Percentiles rank a stretch among this genome's conserved stretches.
These are phyloP conservation scores for Phascolomyces articulosus DNA, from an alignment of 371 early-diverging fungal species.

Conservation along the genomic window DNA sequence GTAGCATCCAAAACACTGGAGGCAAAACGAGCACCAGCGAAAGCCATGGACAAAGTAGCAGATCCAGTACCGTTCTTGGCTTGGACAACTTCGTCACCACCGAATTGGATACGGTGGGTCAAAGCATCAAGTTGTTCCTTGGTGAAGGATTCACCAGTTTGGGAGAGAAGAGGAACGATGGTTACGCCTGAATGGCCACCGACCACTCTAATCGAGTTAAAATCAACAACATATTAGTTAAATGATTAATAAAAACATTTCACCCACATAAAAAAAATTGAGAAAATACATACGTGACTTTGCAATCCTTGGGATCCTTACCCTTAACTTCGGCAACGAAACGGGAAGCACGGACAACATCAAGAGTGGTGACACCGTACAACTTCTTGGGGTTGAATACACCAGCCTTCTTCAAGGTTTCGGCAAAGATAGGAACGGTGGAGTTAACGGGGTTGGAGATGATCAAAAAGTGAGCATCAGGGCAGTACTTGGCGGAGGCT, in stretches of 20 bases:
- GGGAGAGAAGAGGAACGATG: constrained; percentile 96
- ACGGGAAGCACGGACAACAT: constrained; percentile 97
- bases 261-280: no score
- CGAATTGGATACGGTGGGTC: constrained; percentile 98
- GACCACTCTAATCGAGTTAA: constrained; percentile 77
- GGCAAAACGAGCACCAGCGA: constrained; percentile 96
- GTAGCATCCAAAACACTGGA: constrained; percentile 90
- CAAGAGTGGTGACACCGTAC: constrained; percentile 98
- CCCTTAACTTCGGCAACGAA: constrained; percentile 89
- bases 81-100: constrained; percentile 99
- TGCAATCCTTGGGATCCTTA: constrained; percentile 73
- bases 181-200: constrained; percentile 99
- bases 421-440: constrained; percentile 98
- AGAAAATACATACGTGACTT: constrained; percentile 16
- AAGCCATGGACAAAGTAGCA: constrained; percentile 99
- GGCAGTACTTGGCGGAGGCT: constrained; percentile 77
- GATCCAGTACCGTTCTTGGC: constrained; percentile 99
- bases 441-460: constrained; percentile 99
- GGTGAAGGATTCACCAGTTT: constrained; percentile 81
- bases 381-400: constrained; percentile 94
- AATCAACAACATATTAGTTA: no score
- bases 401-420: constrained; percentile 93
- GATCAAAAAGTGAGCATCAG: constrained; percentile 94
- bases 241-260: no score
- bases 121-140: constrained; percentile 92